These are phyloP conservation scores for Tylopilus subfusipes DNA, from an alignment of 768 basidiomycete species.

Conservation along the genomic window DNA sequence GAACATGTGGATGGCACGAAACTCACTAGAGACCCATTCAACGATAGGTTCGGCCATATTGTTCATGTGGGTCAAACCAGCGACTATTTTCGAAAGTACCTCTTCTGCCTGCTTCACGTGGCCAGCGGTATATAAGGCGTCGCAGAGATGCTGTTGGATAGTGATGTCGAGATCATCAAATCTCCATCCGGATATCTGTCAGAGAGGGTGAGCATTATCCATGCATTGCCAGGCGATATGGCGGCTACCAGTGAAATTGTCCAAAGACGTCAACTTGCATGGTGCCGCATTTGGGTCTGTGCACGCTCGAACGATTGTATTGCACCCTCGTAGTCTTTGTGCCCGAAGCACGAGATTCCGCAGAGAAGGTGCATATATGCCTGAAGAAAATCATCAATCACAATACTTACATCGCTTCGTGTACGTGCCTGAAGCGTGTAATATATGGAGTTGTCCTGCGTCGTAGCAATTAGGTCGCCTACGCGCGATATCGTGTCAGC, in stretches of 20 bases:
- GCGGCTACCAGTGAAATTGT: background rate
- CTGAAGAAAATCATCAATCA: background rate
- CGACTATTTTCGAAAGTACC: background rate
- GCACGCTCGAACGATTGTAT: background rate
- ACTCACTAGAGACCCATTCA: background rate
- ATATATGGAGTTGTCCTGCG: background rate
- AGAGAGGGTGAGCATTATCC: background rate
- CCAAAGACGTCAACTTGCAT: background rate
- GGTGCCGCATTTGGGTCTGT: too few relatives aligned
- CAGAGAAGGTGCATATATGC: background rate
- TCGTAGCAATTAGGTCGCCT: background rate
- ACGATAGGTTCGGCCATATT: background rate
- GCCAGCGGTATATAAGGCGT: background rate
- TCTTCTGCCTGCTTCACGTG: background rate
- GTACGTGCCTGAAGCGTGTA: background rate
- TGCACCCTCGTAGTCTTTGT: background rate
- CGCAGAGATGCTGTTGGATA: background rate
- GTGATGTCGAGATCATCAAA: background rate
- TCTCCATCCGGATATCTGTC: background rate
- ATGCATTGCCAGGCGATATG: background rate
- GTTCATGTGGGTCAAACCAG: background rate
- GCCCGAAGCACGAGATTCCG: background rate
- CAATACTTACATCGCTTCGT: too few relatives aligned
- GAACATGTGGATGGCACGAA: background rate
- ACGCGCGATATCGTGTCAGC: background rate